Base-by-base conservation (phyloP, 345 rosid genomes). In the Gynandropsis gynandra region DNA sequence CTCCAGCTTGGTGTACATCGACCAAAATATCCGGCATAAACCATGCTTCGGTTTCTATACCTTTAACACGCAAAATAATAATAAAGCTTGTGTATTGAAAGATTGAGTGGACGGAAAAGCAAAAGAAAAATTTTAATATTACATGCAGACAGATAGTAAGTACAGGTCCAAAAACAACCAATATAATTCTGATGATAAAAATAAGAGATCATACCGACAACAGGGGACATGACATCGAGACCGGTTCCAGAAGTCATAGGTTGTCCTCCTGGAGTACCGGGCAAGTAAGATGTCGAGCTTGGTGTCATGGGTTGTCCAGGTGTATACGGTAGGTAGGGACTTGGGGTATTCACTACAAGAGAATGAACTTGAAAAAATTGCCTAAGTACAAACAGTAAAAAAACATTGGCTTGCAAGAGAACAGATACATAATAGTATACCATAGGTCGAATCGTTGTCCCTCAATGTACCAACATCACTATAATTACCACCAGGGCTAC, bases 231-330 rank as follows among this genome's bases (percentile, higher is more conserved):
- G 52, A 68, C 66, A 75, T 92, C 93, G 14, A 79, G 81, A 68
- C 96, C 89, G 6, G 67, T 67, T 61, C 71, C 71, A n/a, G 98
- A 96, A 14, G 96, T 92, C 98, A 92, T 92, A 37, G 92, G 96
- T 65, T 92, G 98, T 54, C 96, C 96, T 34, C 96, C 96, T 34
- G 96, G 98, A 61, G 98, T 92, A 31, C 95, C 89, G 36, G 98
- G 98, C 54, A 87, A 74, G 70, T 77, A 92, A 10, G 81, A 66
- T 32, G 76, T 64, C 9, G 93, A 84, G 49, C 80, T 78, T 7
- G 98, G 98, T n/a, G 98, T 87, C 95, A 82, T 82, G 10, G 96
- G 96, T 54, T 82, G 95, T 32, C 89, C 84, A 45, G 89, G 96
- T 47, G 95, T 92, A 27, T 89, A 92, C 24, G 98, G 96, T 62